A percentile compares a stretch with the other conserved stretches of the same genome.
These are phyloP conservation scores for Termitomyces sp. DNA, from an alignment of 768 basidiomycete genomes.

Conservation along the genomic window DNA sequence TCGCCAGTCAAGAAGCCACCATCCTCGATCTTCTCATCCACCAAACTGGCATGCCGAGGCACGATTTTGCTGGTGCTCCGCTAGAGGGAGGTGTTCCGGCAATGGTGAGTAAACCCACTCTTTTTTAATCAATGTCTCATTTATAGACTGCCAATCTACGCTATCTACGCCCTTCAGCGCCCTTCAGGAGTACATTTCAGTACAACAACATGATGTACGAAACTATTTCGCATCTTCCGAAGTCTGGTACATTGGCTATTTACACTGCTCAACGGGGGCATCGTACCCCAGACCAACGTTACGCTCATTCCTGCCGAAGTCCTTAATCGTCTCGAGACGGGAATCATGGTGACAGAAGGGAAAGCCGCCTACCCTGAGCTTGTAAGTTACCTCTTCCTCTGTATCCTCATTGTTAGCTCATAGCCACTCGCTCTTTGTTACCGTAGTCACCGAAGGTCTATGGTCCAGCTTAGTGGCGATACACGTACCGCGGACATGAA, in stretches of 20 bases:
- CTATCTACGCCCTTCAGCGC: conserved; percentile 39
- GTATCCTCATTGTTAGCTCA: not conserved
- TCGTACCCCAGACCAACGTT: conserved; percentile 36
- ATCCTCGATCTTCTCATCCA: conserved; percentile 44
- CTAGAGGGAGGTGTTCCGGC: conserved; percentile 31
- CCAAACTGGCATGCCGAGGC: conserved; percentile 44
- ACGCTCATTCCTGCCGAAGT: conserved; percentile 35
- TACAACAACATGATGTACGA: conserved; percentile 49
- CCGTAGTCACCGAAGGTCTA: conserved; percentile 38
- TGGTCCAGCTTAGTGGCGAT: conserved; percentile 38
- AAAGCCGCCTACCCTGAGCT: conserved; percentile 37
- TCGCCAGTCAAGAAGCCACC: conserved; percentile 31
- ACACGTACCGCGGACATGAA: conserved; percentile 39
- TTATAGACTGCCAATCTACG: conserved; percentile 35
- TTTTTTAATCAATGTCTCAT: not conserved
- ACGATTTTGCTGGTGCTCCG: conserved; percentile 35
- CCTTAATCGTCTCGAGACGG: conserved; percentile 35
- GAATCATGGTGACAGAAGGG: conserved; percentile 31
- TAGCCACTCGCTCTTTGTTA: not conserved
- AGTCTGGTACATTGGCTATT: conserved; percentile 35
- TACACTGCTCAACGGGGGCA: conserved; percentile 39
- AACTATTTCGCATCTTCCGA: conserved; percentile 38
- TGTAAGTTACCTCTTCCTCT: conserved; percentile 19
- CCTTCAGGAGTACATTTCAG: conserved; percentile 40
- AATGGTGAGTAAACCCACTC: conserved; percentile 27